phyloP scores from a whole-genome alignment of 805 yeast genomes.

The Yueomyces sinensis region DNA sequence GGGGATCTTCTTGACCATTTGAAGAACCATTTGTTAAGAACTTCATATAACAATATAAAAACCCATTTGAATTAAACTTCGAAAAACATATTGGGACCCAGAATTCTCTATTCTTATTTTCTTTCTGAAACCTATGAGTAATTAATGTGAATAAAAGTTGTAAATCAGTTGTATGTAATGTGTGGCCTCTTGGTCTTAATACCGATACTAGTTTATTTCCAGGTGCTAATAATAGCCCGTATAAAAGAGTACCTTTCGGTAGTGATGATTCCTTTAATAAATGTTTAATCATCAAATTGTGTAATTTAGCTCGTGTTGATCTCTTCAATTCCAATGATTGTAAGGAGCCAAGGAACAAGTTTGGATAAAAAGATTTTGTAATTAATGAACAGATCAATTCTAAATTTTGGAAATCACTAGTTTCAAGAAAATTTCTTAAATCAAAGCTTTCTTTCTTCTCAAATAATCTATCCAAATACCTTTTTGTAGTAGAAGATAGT shows the following conservation, averaged over 20 bases:
- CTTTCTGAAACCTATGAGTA: slow-evolving; percentile 26
- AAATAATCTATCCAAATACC: slow-evolving; percentile 59
- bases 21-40: slow-evolving; percentile 24
- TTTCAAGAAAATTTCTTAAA: slow-evolving; percentile 58
- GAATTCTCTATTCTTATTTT: slow-evolving; percentile 47
- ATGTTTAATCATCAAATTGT: slow-evolving; percentile 13
- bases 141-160: slow-evolving; percentile 63
- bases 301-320: slow-evolving; percentile 42
- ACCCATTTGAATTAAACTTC: slow-evolving; percentile 78
- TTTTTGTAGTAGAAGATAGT: slow-evolving; percentile 71
- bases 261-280: slow-evolving; percentile 12
- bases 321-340: slow-evolving; percentile 50
- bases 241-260: slow-evolving; percentile 45
- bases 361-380: slow-evolving; percentile 38
- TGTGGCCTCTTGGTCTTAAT: slow-evolving; percentile 65
- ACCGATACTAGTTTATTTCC: slow-evolving; percentile 54
- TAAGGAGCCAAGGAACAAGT: slow-evolving; percentile 49
- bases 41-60: slow-evolving; percentile 67
- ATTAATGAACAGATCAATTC: slow-evolving; percentile 48
- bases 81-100: slow-evolving; percentile 95
- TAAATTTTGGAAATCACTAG: slow-evolving; percentile 60
- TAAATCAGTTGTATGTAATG: slow-evolving; percentile 70
- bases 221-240: slow-evolving; percentile 59
- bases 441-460: slow-evolving; percentile 68
- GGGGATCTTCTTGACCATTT: slow-evolving; percentile 15